Base-by-base conservation (phyloP, 495 filamentous ascomycete genomes). In the Penicillium silybi region DNA sequence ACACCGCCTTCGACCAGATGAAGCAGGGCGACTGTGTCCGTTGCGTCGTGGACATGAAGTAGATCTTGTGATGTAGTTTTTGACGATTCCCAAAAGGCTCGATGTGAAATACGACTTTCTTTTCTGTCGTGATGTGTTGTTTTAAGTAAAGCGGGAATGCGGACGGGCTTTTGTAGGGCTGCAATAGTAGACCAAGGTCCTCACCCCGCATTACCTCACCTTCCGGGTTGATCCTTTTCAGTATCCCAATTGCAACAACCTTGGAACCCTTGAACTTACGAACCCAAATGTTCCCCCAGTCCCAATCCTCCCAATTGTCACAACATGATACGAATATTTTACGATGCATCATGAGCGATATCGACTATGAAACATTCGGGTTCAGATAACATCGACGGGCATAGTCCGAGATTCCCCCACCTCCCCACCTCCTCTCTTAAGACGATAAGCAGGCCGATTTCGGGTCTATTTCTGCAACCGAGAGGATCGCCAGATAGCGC, bases 11-110 rank as follows among this genome's bases (percentile, higher is more conserved):
- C 56, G 81, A 88, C 44, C 81, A 86, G 70, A 98, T 98, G 93
- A 96, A 96, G 81, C 75, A 81, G 46, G 93, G 93, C 35, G 90
- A 97, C 67, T 98, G 93, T 70, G 92, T 98, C 58, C 86, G 93
- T 41, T 96, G 88, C 54, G 95, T 88, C 7, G 75, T 81, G 25
- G 71, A 80, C 46, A 73, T 71, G 65, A 66, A 66, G 58, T 66
- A 66, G 39, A 53, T 39, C 44, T 16, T 42, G 43, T 50, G 17
- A 53, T 50, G 44, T 52, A 40, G 45, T 52, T 19, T 25, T 44
- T 48, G 50, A 58, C 37, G 47, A 44, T 23, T 29, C 42, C 41
- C 17, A 62, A 65, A 65, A 56, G 37, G 46, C 44, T 43, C 48
- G 44, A 64, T 58, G 57, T 55, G 57, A 54, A 61, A 64, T 61